Evolutionary conservation across 306 rosid genomes (phyloP).

Genomic region (Carpinus fangiana): DNA sequence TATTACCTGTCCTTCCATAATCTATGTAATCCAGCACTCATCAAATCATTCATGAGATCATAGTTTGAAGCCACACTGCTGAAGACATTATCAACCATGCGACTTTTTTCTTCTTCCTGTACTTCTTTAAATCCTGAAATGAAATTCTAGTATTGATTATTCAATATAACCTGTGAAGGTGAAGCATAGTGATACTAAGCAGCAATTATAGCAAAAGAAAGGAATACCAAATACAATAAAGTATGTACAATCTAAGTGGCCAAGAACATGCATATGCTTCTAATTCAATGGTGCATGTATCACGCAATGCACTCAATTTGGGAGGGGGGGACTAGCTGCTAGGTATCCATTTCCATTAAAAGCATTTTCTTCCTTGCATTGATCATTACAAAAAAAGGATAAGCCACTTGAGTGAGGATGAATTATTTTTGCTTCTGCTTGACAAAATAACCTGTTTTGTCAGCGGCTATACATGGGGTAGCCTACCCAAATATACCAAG

Average conservation of each 20-base stretch:
- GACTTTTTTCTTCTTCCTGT: conserved; percentile 86
- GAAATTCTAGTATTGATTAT: conserved; percentile 1
- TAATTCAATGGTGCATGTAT: background rate
- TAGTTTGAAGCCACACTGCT: conserved; percentile 83
- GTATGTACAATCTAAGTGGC: background rate
- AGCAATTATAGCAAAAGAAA: background rate
- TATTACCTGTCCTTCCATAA: conserved; percentile 92
- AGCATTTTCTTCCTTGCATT: background rate
- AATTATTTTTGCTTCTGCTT: background rate
- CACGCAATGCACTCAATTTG: background rate
- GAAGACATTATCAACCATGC: conserved; percentile 84
- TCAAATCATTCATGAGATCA: conserved; percentile 89
- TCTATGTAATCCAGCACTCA: conserved; percentile 95
- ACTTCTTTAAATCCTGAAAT: conserved; percentile 79
- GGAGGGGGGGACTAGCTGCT: background rate
- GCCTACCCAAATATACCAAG: background rate
- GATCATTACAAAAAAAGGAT: background rate
- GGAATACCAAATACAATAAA: background rate
- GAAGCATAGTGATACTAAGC: background rate
- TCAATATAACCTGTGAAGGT: conserved; percentile 11
- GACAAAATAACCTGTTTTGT: background rate
- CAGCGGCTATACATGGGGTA: background rate
- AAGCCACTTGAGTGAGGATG: too few relatives aligned
- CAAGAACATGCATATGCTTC: background rate
- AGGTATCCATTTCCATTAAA: background rate